phyloP scores from a whole-genome alignment of 2,329 filamentous ascomycete genomes.

The Pseudogymnoascus sp. region DNA sequence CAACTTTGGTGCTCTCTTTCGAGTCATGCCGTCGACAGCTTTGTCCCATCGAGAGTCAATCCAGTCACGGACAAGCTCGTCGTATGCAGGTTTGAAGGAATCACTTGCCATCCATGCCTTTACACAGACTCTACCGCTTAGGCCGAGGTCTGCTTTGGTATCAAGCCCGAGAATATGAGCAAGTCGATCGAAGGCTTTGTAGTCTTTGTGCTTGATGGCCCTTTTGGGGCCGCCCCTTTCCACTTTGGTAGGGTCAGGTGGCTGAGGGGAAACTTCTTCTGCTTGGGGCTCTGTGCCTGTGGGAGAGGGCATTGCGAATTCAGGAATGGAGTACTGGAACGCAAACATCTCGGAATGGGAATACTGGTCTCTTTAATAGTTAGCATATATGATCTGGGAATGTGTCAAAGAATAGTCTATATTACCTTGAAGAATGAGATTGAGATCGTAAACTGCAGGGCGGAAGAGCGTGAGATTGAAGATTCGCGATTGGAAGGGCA shows the following conservation, averaged over 20 bases:
- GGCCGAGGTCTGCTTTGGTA: background rate
- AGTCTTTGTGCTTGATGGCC: background rate
- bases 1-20: background rate
- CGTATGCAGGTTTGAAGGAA: background rate
- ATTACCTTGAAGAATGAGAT: background rate
- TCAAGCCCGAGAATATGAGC: background rate
- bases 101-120: background rate
- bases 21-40: background rate
- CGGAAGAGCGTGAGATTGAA: background rate
- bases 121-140: background rate
- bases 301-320: background rate
- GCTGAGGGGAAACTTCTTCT: too few species aligned
- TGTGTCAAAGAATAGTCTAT: background rate
- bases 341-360: background rate
- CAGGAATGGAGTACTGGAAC: too few species aligned
- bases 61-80: background rate
- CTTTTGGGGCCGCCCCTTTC: background rate
- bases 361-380: background rate
- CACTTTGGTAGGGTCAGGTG: background rate
- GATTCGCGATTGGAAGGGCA: background rate
- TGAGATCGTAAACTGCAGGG: background rate
- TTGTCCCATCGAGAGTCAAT: background rate
- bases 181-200: background rate
- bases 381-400: background rate
- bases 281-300: background rate